A percentile compares a stretch with the other conserved stretches of the same genome.
Evolutionary conservation across 108 stramenopile genomes (phyloP).

Genomic region (Conticribra weissflogii): DNA sequence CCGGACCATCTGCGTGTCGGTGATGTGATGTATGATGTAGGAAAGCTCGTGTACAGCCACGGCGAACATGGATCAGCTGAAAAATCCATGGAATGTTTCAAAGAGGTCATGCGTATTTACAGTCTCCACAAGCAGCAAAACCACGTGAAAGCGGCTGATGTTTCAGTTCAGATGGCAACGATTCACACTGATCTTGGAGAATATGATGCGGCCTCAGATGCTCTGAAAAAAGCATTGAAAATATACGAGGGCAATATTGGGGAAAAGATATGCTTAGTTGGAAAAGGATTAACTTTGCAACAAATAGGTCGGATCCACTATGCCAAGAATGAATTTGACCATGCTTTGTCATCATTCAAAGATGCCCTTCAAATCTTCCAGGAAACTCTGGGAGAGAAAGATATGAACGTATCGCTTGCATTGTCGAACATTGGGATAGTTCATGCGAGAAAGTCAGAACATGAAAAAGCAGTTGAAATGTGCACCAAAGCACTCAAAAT

Average conservation of each 20-base stretch:
- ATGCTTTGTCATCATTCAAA: constrained; percentile 59
- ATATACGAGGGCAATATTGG: constrained; percentile 59
- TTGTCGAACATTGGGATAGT: constrained; percentile 74
- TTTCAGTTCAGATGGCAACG: constrained; percentile 36
- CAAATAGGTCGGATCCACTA: constrained; percentile 56
- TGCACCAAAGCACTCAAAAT: constrained; percentile 48
- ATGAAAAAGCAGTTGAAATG: constrained; percentile 41
- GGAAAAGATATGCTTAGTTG: constrained; percentile 60
- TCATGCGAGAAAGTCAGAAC: constrained; percentile 39
- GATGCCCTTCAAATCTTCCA: constrained; percentile 64
- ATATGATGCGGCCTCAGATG: constrained; percentile 36
- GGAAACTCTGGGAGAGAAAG: constrained; percentile 50
- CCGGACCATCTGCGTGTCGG: constrained; percentile 37
- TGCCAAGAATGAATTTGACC: constrained; percentile 54
- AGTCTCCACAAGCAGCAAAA: constrained; percentile 18
- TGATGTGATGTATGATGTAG: constrained; percentile 44
- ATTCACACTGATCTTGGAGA: constrained; percentile 35
- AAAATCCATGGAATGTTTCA: constrained; percentile 42
- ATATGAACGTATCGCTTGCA: constrained; percentile 66
- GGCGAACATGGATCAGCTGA: constrained; percentile 13
- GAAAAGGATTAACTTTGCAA: constrained; percentile 61
- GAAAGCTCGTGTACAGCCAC: constrained; percentile 29
- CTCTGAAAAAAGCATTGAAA: constrained; percentile 61
- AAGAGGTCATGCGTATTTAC: constrained; percentile 42
- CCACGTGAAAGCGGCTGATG: constrained; percentile 32